These are phyloP conservation scores for Penicillium sp. DNA, from an alignment of 2,329 filamentous ascomycete species.

Conservation along the genomic window DNA sequence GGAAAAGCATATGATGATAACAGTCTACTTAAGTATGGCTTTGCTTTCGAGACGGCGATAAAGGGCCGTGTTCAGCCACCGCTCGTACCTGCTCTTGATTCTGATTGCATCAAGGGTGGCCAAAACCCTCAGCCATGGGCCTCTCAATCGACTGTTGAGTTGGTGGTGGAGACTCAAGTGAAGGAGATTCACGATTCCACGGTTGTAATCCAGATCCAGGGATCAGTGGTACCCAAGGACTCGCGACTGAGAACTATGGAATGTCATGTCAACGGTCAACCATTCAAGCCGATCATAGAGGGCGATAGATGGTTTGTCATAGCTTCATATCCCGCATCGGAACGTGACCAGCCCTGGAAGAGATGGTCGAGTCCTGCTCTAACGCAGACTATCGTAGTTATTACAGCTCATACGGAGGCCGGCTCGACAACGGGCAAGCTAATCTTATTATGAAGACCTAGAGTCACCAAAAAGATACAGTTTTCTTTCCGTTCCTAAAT, in stretches of 20 bases:
- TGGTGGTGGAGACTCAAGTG: slow-evolving; percentile 10
- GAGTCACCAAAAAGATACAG: neutral
- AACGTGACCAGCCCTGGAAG: slow-evolving; percentile 27
- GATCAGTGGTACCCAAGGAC: slow-evolving; percentile 9
- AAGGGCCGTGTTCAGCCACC: slow-evolving; percentile 22
- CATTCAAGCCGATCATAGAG: slow-evolving; percentile 14
- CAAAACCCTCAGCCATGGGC: neutral
- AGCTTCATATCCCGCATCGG: slow-evolving; percentile 22
- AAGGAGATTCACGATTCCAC: slow-evolving; percentile 12
- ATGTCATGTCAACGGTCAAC: slow-evolving; percentile 28
- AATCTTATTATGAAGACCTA: slow-evolving; percentile 22
- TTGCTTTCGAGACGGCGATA: slow-evolving; percentile 27
- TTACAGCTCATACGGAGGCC: slow-evolving; percentile 16
- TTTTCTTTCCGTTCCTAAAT: neutral
- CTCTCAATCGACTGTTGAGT: neutral
- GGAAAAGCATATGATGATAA: slow-evolving; percentile 51
- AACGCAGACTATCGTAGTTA: slow-evolving; percentile 26
- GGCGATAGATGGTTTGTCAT: slow-evolving; percentile 18
- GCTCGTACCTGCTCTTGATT: slow-evolving; percentile 24
- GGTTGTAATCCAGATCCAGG: slow-evolving; percentile 11
- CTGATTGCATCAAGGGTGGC: slow-evolving; percentile 16
- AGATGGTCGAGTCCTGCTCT: slow-evolving; percentile 30
- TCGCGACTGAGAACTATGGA: slow-evolving; percentile 9
- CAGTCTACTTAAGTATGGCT: slow-evolving; percentile 28
- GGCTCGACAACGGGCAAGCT: slow-evolving; percentile 21